Conservation (phyloP, 306 rosid species). For the Rosa multiflora region DNA sequence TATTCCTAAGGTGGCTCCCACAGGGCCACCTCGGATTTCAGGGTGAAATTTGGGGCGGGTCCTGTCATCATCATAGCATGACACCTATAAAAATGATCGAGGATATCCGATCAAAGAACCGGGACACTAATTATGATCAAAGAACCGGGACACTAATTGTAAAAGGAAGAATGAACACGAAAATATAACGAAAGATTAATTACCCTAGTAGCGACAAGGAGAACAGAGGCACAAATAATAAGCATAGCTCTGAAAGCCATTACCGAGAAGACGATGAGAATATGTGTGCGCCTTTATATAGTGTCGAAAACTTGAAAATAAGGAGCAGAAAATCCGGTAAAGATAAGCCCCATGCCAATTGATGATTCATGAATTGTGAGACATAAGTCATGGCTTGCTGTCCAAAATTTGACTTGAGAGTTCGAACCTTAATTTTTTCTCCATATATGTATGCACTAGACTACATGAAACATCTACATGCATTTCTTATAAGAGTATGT, state of each 20-base stretch:
- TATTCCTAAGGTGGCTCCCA: no score
- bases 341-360: neutral
- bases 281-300: neutral
- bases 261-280: neutral
- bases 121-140: neutral
- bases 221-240: slow-evolving; percentile 4
- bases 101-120: neutral
- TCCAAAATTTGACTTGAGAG: slow-evolving; percentile 15
- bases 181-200: neutral
- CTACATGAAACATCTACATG: neutral
- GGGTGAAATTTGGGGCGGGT: no score
- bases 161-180: neutral
- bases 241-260: slow-evolving; percentile 11
- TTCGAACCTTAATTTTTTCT: neutral
- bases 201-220: neutral
- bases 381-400: slow-evolving; percentile 23
- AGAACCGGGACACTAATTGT: neutral
- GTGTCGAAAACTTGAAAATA: neutral
- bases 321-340: neutral
- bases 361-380: neutral
- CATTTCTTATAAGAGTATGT: neutral
- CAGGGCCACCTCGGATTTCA: no score
- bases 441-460: neutral
- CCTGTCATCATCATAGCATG: neutral
- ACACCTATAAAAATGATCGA: neutral